phyloP scores from a whole-genome alignment of 495 filamentous ascomycete species.

The Friedmanniomyces endolithicus region DNA sequence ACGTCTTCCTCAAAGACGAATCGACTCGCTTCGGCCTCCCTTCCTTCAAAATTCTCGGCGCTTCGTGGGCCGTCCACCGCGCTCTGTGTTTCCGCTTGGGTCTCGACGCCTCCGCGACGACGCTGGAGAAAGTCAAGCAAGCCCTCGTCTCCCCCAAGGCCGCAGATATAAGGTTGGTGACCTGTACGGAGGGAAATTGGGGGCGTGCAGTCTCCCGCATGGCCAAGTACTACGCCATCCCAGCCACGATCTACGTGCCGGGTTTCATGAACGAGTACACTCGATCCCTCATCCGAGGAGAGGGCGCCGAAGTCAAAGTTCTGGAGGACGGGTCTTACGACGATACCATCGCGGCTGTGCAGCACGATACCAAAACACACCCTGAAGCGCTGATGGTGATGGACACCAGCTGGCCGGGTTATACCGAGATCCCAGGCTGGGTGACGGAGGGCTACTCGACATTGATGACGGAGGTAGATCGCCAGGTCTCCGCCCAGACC shows the following conservation, averaged over 20 bases:
- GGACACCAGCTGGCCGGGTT: conserved; percentile 51
- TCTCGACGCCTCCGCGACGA: conserved; percentile 29
- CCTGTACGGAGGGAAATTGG: conserved; percentile 61
- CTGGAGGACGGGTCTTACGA: conserved; percentile 49
- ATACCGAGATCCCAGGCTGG: conserved; percentile 52
- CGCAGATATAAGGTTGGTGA: conserved; percentile 30
- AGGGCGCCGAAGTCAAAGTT: conserved; percentile 44
- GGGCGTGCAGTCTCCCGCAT: conserved; percentile 57
- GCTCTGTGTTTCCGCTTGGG: conserved; percentile 37
- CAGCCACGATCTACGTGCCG: conserved; percentile 46
- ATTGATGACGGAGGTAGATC: conserved; percentile 51
- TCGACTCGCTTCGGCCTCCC: conserved; percentile 41
- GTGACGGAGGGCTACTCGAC: conserved; percentile 63
- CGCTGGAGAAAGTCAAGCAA: conserved; percentile 32
- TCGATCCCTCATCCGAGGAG: conserved; percentile 39
- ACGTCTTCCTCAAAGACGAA: conserved; percentile 38
- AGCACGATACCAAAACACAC: conserved; percentile 24
- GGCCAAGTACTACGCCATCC: conserved; percentile 42
- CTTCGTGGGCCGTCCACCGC: conserved; percentile 56
- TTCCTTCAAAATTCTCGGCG: conserved; percentile 66
- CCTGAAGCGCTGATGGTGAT: conserved; percentile 44
- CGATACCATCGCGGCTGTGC: conserved; percentile 38
- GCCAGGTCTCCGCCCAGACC: conserved; percentile 39
- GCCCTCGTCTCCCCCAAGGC: background rate
- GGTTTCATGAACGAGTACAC: conserved; percentile 39